These are phyloP conservation scores for Picea engelmannii DNA, from an alignment of 83 land plant genomes.

Conservation along the genomic window DNA sequence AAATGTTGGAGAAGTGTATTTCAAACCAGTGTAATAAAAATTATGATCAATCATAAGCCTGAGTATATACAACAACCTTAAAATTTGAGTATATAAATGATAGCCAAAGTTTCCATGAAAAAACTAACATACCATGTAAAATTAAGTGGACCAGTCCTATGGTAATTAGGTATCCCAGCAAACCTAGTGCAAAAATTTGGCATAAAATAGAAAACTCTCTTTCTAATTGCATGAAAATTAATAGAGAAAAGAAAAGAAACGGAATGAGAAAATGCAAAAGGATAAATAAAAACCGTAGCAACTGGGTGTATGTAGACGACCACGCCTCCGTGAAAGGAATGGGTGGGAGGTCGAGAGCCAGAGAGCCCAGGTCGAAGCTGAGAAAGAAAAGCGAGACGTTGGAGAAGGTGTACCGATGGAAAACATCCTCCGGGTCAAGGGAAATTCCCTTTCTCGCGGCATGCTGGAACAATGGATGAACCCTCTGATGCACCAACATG, in stretches of 20 bases:
- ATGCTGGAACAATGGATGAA: not conserved
- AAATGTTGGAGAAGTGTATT: slow-evolving; percentile 49
- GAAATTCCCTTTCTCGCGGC: not conserved
- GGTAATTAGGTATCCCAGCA: slow-evolving; percentile 23
- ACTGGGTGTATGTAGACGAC: no score
- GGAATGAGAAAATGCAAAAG: no score
- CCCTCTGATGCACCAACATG: not conserved
- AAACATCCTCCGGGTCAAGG: not conserved
- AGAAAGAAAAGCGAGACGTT: not conserved
- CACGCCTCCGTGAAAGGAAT: not conserved
- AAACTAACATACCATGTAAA: slow-evolving; percentile 31
- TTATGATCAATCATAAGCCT: slow-evolving; percentile 56
- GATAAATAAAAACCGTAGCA: no score
- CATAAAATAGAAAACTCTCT: no score
- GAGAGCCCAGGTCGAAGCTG: not conserved
- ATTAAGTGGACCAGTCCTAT: slow-evolving; percentile 17
- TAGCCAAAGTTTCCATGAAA: slow-evolving; percentile 21
- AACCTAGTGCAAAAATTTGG: slow-evolving; percentile 48
- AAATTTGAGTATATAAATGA: slow-evolving; percentile 15
- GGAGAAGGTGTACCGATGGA: not conserved
- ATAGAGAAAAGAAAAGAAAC: no score
- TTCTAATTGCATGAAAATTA: not conserved
- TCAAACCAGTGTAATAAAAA: slow-evolving; percentile 57
- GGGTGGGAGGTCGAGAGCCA: not conserved
- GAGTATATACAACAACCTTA: slow-evolving; percentile 23